Evolutionary conservation across 805 yeast genomes (phyloP), one percentile per base, ranked within the genome.

Genomic region (Barnettozyma wickerhamii): DNA sequence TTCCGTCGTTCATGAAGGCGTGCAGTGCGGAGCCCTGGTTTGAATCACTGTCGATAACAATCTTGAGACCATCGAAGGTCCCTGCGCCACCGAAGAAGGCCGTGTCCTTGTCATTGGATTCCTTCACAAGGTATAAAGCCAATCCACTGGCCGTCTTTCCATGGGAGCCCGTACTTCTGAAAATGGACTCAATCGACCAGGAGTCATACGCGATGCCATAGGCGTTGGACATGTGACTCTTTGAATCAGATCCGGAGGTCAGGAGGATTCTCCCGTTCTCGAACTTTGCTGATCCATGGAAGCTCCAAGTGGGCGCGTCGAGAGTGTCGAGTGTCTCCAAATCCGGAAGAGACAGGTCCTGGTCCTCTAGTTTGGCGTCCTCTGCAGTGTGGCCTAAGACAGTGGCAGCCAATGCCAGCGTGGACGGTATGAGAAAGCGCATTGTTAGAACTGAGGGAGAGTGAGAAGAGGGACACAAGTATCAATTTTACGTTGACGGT

Each of bases 1-100:
- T 44, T 1, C 84, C 84, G 58, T 84, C 91, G 51, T 74, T 78
- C 42, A 75, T 63, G 46, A 69, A 80, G 2, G 79, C 77, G 53
- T 77, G 75, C 37, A 84, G 52, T 1, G 81, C 75, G 4, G 74
- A 63, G 4, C 77, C 72, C 15, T 71, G 61, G 5, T 57, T 57
- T 17, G 73, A 70, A 38, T 71, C 65, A 32, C 71, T 69, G 54
- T 81, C 84, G 35, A 82, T 59, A 33, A 77, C 58, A 7, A 84
- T 57, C 44, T 80, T 82, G 37, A 84, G 63, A 18, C 95, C 95
- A 50, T 78, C 81, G 50, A 66, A 84, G 10, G 56, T 54, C 0
- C 63, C 47, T 2, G 87, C 84, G 3, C 87, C 86, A 33, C 75
- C 76, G 52, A 62, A 79, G 41, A 66, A 61, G 1, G 53, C 42